Percentiles rank a stretch among this genome's conserved stretches.
Evolutionary conservation across 768 basidiomycete species (phyloP).

Genomic region (Termitomyces sp.): DNA sequence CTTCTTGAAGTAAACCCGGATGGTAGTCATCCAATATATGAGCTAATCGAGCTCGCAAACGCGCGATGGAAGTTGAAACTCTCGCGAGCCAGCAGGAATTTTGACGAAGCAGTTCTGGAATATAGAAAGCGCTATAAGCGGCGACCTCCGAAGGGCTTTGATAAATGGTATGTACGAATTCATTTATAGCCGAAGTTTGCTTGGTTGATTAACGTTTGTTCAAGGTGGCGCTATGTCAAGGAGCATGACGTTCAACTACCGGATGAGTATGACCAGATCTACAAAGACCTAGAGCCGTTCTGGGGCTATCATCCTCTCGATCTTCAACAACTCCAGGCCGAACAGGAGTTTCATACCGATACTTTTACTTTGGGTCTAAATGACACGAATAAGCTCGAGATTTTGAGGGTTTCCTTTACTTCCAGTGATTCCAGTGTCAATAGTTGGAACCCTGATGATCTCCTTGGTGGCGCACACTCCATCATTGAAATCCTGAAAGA

Average conservation of each 20-base stretch:
- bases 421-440: background rate
- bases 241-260: constrained; percentile 40
- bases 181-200: background rate
- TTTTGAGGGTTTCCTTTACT: constrained; percentile 13
- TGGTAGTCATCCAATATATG: constrained; percentile 68
- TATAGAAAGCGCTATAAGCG: constrained; percentile 73
- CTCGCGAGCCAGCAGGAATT: constrained; percentile 64
- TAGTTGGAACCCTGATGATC: constrained; percentile 12
- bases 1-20: constrained; percentile 33
- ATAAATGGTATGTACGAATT: constrained; percentile 61
- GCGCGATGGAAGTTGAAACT: constrained; percentile 53
- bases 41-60: constrained; percentile 70
- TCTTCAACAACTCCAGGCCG: constrained; percentile 20
- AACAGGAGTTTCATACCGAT: constrained; percentile 24
- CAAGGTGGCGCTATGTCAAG: constrained; percentile 41
- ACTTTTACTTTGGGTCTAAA: constrained; percentile 30
- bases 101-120: constrained; percentile 69
- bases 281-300: constrained; percentile 34
- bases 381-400: constrained; percentile 10
- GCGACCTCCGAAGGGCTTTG: constrained; percentile 82
- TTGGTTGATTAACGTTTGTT: background rate
- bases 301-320: constrained; percentile 32
- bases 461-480: constrained; percentile 13
- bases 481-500: constrained; percentile 22
- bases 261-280: constrained; percentile 52